Percentiles rank a stretch among this genome's conserved stretches.
phyloP scores from a whole-genome alignment of 306 rosid genomes.

The Trifolium pratense region DNA sequence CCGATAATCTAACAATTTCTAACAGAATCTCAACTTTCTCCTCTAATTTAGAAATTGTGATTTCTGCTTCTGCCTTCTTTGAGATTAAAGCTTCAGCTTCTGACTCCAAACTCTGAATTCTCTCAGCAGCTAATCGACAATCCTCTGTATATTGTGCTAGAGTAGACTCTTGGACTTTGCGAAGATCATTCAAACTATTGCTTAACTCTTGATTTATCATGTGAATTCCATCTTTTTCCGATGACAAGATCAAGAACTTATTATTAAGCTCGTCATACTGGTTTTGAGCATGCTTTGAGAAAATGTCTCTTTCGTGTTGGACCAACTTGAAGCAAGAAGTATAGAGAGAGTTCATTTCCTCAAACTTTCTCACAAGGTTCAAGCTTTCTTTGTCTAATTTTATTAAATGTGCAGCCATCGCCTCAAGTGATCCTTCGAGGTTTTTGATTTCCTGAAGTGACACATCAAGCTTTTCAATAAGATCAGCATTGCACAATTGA shows the following conservation, averaged over 20 bases:
- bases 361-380: conserved; percentile 66
- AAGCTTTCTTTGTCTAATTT: conserved; percentile 69
- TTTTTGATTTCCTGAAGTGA: conserved; percentile 66
- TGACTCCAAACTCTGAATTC: conserved; percentile 67
- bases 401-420: conserved; percentile 57
- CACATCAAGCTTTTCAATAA: conserved; percentile 55
- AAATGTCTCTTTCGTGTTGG: conserved; percentile 68
- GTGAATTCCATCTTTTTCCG: conserved; percentile 61
- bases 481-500: conserved; percentile 57
- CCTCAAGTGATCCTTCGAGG: conserved; percentile 61
- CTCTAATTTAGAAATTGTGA: conserved; percentile 68
- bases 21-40: conserved; percentile 56
- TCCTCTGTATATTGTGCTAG: conserved; percentile 57
- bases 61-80: conserved; percentile 70
- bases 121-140: conserved; percentile 58
- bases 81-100: conserved; percentile 69
- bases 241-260: conserved; percentile 52
- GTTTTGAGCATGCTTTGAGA: conserved; percentile 61
- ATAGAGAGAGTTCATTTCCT: conserved; percentile 65
- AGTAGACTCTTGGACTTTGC: conserved; percentile 65
- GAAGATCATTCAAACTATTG: conserved; percentile 60
- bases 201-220: conserved; percentile 58
- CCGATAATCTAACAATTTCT: conserved; percentile 68
- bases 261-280: conserved; percentile 62
- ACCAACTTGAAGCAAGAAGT: conserved; percentile 69